Evolutionary conservation across 495 filamentous ascomycete genomes (phyloP), one percentile per base, ranked within the genome.

Genomic region (Penicillium silybi): DNA sequence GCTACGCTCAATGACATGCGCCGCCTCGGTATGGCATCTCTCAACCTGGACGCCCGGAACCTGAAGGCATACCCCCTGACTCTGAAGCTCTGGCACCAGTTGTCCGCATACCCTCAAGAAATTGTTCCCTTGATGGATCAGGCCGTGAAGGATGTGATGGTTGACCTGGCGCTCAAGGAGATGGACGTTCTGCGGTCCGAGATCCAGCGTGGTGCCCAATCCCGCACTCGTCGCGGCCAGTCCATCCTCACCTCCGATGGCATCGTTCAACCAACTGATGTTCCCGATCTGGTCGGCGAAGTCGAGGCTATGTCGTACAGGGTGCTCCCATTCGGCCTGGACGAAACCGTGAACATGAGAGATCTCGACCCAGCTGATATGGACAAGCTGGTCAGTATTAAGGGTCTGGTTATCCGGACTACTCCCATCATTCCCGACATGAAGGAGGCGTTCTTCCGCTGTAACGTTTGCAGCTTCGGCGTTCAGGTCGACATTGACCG

Each of bases 391-490:
- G 82, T 99, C 54, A 90, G 86, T 62, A 87, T 99, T 70, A 99
- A 97, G 71, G 93, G 93, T 45, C 78, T 99, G 37, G 93, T 97
- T 40, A 99, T 99, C 61, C 86, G 93, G 18, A 86, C 95, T 15
- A 97, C 95, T 2, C 89, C 93, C 4, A 85, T 97, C 50, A 97
- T 99, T 54, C 93, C 93, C 3, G 93, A 99, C 62, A 97, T 97
- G 95, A 96, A 95, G 64, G 84, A 88, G 67, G 90, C 89, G 0
- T 97, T 96, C 74, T 99, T 99, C 82, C 85, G 88, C 57, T 99
- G 93, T 68, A 86, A 88, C 55, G 83, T 89, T 32, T 99, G 93
- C 66, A 88, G 89, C 53, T 91, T 96, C 69, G 91, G 89, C 6
- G 82, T 95, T 29, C 87, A 86, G 54, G 89, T 97, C 41, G 85